Conservation (phyloP, 192 early-diverging fungal species). For the Backusella liffmaniae region DNA sequence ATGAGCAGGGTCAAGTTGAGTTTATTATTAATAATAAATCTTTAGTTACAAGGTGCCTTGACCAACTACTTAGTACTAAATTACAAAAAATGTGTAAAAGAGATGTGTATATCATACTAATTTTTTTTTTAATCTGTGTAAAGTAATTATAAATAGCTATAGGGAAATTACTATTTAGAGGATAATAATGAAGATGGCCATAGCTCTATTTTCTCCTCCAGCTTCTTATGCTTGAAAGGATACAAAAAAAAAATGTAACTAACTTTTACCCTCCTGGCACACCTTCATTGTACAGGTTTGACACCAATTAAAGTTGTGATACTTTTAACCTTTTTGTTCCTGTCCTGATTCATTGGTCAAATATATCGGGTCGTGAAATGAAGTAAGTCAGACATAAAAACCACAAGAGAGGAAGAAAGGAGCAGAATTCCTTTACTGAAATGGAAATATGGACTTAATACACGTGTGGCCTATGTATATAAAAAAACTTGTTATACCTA, state of each 20-base stretch:
- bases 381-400: neutral
- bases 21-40: neutral
- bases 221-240: neutral
- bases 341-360: neutral
- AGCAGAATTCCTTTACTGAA: neutral
- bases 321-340: neutral
- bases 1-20: neutral
- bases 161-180: no score
- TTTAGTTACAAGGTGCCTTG: neutral
- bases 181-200: no score
- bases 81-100: neutral
- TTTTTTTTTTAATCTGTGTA: no score
- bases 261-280: neutral
- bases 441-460: neutral
- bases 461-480: neutral
- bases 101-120: no score
- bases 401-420: neutral
- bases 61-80: neutral
- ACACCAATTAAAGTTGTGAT: neutral
- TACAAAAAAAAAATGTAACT: neutral
- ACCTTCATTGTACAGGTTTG: neutral
- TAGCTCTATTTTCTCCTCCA: neutral
- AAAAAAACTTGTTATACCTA: no score
- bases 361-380: neutral
- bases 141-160: no score